Evolutionary conservation across 1,139 yeast species (phyloP), one percentile per base, ranked within the genome.

Genomic region (Geotrichum siamense): DNA sequence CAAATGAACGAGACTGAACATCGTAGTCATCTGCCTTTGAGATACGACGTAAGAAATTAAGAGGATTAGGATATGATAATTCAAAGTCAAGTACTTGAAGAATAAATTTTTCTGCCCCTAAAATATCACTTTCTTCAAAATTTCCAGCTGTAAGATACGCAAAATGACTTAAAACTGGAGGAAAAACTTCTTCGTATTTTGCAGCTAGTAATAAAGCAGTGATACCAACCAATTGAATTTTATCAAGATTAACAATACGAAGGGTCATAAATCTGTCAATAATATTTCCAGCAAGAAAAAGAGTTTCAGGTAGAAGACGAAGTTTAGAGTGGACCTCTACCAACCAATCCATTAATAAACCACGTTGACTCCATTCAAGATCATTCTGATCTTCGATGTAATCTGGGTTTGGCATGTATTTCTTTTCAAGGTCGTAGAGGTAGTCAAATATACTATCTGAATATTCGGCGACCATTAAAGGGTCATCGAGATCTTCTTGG

Each of bases 21-120:
- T 87, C 95, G 68, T 87, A 89, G 63, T 85, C 91, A 64, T 89
- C 97, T 32, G 97, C 97, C 63, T 86, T 86, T 41, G 95, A 85
- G 47, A 86, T 85, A 61, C 97, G 76, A 62, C 97, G 78, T 56
- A 89, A 69, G 60, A 87, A 89, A 65, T 87, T 87, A 87, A 89
- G 82, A 48, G 97, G 96, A 60, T 86, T 86, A 44, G 96, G 96
- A 60, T 83, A 86, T 56, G 85, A 82, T 57, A 87, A 71, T 61
- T 85, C 84, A 63, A 83, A 89, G 53, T 79, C 75, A 45, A 89
- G 69, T 33, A 81, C 78, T 54, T 84, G 82, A 48, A 89, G 67
- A 44, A 89, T 81, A 58, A 78, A 82, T 59, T 81, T 82, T 63
- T 89, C 97, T 31, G 94, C 95, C 58, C 79, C 83, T 55, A 87